Conservation (phyloP, 164 flowering plant species). For the Magnolia kwangsiensis region DNA sequence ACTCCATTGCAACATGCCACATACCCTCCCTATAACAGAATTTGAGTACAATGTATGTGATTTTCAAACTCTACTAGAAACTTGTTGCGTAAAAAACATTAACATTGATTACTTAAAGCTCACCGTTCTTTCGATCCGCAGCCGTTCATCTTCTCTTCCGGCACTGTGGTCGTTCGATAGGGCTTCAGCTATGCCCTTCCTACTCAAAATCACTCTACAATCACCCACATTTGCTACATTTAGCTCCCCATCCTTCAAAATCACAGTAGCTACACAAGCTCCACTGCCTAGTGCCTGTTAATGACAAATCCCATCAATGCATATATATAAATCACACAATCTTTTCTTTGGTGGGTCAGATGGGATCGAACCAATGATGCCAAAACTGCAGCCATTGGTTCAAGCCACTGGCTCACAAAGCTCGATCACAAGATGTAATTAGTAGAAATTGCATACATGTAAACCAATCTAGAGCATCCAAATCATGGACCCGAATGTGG, state of each 20-base stretch:
- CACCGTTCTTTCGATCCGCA: conserved; percentile 50
- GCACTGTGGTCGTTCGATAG: conserved; percentile 47
- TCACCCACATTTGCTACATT: conserved; percentile 53
- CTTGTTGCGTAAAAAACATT: too few relatives aligned
- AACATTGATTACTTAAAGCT: conserved; percentile 8
- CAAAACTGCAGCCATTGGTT: too few relatives aligned
- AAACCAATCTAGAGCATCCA: too few relatives aligned
- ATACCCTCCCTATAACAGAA: conserved; percentile 44
- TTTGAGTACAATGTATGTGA: neutral
- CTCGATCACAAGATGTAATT: too few relatives aligned
- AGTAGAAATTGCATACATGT: too few relatives aligned
- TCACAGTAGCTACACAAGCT: conserved; percentile 47
- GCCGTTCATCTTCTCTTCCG: conserved; percentile 54
- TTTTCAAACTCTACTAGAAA: neutral
- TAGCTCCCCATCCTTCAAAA: conserved; percentile 34
- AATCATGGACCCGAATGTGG: too few relatives aligned
- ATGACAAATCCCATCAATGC: conserved; percentile 3
- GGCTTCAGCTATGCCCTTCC: conserved; percentile 38
- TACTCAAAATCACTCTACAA: conserved; percentile 55
- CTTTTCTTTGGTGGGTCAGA: too few relatives aligned
- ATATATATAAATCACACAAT: too few relatives aligned
- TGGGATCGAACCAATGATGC: too few relatives aligned
- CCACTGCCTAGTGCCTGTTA: conserved; percentile 45
- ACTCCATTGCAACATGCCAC: conserved; percentile 35
- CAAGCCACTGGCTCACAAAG: too few relatives aligned